Base-by-base conservation (phyloP, 768 basidiomycete species). In the Leccinellum albellum region DNA sequence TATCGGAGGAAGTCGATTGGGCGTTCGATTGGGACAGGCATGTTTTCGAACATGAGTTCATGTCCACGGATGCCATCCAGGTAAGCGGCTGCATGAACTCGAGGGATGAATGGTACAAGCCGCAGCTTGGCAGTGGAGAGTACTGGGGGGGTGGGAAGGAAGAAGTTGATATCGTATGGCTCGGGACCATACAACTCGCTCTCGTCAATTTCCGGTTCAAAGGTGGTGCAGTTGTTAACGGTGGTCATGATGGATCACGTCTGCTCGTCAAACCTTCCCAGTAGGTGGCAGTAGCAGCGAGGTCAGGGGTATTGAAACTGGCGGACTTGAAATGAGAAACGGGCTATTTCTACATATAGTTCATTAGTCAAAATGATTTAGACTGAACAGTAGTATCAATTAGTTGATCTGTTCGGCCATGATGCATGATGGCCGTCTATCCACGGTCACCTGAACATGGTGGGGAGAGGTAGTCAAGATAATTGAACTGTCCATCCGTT, bases 101-200 rank as follows among this genome's bases (percentile, higher is more conserved):
- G 56, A 50, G 67, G 69, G 12, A 67, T 35, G 47, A 67, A 70
- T 15, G 65, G 61, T 31, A 63, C 53, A 46, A 70, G 64, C 29
- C 52, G 62, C 23, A 66, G 14, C 28, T 61, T 65, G n/a, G 56
- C 20, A 3, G 60, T 60, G 3, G 55, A 61, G 7, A 70, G 40
- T 2, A 56, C 57, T 6, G 56, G 51, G 14, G 62, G 62, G 9
- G 54, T 28, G 2, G 55, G 56, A 44, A 68, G 48, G 37, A 62
- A 23, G 21, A 62, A 69, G 46, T 68, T 66, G 44, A 66, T 24
- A 31, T 75, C 61, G 13, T 69, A 66, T 15, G 68, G 68, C 15
- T 71, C 65, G 4, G 66, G 66, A 5, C 68, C 65, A 31, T 61
- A 60, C 46, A 71, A 40, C 31, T 57, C 60, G 33, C 9, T 50